Evolutionary conservation across 305 asterid genomes (phyloP), one percentile per base, ranked within the genome.

Genomic region (Ajuga reptans): DNA sequence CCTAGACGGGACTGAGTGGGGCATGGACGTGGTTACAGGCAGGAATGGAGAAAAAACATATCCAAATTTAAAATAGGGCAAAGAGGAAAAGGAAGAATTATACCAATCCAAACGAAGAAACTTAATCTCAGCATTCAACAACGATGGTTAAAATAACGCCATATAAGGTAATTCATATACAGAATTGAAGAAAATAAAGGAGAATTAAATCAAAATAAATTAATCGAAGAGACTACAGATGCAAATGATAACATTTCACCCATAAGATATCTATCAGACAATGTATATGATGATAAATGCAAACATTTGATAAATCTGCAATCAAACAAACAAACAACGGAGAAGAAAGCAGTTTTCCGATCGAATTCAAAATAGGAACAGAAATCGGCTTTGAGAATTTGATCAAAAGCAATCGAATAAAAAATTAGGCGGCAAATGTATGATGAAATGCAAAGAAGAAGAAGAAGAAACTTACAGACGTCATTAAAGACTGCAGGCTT

Each of bases 401-500:
- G 53, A 65, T 46, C 43, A 64, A 5, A 60, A 7, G 8, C 53
- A 50, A 24, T 15, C 5, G 12, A 36, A 10, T 5, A 16, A 56
- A 41, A 42, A 64, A 1, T 27, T 8, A 17, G 11, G 64, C 10
- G 12, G 34, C 39, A 58, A 58, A 53, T 24, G 33, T 14, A 10
- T 6, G 42, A 0, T 11, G 9, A 57, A 0, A 68, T 55, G 66
- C 5, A 52, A 0, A 68, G 36, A 41, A 29, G 5, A 64, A 2
- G 63, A 53, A 37, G 66, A 60, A 24, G 61, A 33, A 77, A 77
- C 90, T 81, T 78, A 85, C 90, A 70, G 90, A 79, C 80, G 80
- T 75, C 90, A 85, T 83, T 46, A 75, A 67, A 42, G 67, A 82
- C 66, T 68, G 82, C 71, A 57, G 69, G 31, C 36, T 50, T 53